phyloP scores from a whole-genome alignment of 257 asterid genomes.

The Nicotiana paniculata region DNA sequence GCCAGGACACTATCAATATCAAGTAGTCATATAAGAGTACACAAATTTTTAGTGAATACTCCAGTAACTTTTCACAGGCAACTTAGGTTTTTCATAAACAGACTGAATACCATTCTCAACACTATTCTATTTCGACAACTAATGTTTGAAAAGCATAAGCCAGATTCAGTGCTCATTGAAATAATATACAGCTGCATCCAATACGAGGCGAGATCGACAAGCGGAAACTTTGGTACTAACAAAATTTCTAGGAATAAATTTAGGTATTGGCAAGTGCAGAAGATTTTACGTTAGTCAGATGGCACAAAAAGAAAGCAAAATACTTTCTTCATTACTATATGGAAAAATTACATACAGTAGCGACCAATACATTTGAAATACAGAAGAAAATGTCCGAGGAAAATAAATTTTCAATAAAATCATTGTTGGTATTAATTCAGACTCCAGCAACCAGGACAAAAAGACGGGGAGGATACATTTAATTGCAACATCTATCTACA shows the following conservation, averaged over 20 bases:
- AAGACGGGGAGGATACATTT: slow-evolving; percentile 20
- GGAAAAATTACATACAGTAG: background rate
- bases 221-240: background rate
- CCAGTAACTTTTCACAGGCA: background rate
- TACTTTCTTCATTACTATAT: background rate
- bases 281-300: background rate
- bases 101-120: background rate
- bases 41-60: too few relatives aligned
- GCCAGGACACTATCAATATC: background rate
- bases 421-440: slow-evolving; percentile 25
- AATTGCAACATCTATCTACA: slow-evolving; percentile 60
- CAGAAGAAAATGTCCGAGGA: background rate
- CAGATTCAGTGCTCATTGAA: background rate
- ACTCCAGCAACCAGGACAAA: slow-evolving; percentile 37
- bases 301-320: background rate
- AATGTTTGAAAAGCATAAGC: background rate
- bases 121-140: background rate
- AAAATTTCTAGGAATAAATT: background rate
- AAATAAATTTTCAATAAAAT: slow-evolving; percentile 10
- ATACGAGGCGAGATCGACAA: background rate
- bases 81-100: background rate
- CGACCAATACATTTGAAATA: background rate
- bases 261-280: background rate
- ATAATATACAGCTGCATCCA: background rate
- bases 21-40: too few relatives aligned